Base-by-base conservation (phyloP, 2,329 filamentous ascomycete genomes). In the Diaporthe vexans region DNA sequence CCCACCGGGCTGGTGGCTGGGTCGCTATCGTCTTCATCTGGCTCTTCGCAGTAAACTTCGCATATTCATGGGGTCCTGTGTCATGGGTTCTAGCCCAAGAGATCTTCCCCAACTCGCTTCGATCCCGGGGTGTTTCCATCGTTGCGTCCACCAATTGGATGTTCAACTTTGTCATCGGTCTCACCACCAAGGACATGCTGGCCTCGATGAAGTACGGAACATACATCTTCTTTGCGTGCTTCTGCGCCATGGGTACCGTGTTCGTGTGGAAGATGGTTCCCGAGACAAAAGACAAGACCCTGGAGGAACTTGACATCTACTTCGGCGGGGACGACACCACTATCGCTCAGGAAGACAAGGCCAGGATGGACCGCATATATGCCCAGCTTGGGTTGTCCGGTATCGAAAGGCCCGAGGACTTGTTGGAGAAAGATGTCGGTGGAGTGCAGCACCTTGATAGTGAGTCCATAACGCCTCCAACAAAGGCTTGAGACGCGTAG, bases 211-310 rank as follows among this genome's bases (percentile, higher is more conserved):
- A 74, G 6, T 76, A 76, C 43, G 74, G 74, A 8, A 77, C 81
- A 73, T 87, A 86, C 68, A 82, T 87, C 68, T 81, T 87, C 69
- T 86, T 86, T 71, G 84, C 84, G 5, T 80, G 81, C 63, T 79
- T 86, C 70, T 85, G 84, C 71, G 79, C 76, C 78, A 67, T 71
- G 43, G 74, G 74, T 10, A 73, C 72, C 4, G 6, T 52, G 0
- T 84, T 84, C 67, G 81, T 84, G 35, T 84, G 80, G 78, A 78
- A 77, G 48, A 83, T 81, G 59, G 82, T 81, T 21, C 83, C 83
- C 11, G 76, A 77, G 70, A 77, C 76, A 5, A 77, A 77, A 58
- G 76, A 76, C 48, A 77, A 77, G 72, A 77, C 76, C 11, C 74
- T 77, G 4, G 76, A 77, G 70, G 76, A 76, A 46, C 70, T 77